These are phyloP conservation scores for Suaeda aralocaspica DNA, from an alignment of 148 eudicot genomes.

Conservation along the genomic window DNA sequence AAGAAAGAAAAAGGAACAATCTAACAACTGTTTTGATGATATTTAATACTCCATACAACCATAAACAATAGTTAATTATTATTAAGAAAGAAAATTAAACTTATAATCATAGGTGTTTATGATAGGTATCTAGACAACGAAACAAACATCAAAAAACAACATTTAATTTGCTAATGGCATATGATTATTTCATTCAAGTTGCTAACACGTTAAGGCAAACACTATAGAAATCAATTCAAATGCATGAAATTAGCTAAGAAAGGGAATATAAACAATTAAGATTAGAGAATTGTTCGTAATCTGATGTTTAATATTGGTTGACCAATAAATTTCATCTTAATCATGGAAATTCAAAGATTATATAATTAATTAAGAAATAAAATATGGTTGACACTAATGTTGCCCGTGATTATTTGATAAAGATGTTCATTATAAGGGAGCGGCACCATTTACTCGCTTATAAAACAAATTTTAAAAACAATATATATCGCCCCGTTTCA, in stretches of 20 bases:
- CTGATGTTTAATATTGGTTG: constrained; percentile 20
- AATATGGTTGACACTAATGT: not conserved
- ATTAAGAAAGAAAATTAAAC: not conserved
- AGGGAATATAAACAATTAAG: constrained; percentile 8
- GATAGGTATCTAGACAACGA: constrained; percentile 10
- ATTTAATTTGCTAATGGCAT: constrained; percentile 2
- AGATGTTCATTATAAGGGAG: not conserved
- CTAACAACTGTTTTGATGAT: constrained; percentile 5
- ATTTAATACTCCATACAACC: no score
- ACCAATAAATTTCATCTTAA: constrained; percentile 14
- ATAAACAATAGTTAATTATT: no score
- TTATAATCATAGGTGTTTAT: not conserved
- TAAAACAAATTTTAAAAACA: not conserved
- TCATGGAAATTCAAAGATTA: not conserved
- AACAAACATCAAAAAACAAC: not conserved
- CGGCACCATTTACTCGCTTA: not conserved
- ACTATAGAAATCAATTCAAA: not conserved
- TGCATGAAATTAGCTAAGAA: constrained; percentile 15
- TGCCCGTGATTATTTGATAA: not conserved
- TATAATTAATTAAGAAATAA: not conserved
- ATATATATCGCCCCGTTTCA: no score
- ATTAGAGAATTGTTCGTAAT: not conserved
- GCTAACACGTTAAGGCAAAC: constrained; percentile 36
- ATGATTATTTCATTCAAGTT: constrained; percentile 20
- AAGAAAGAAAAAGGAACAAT: not conserved